Evolutionary conservation across 345 rosid genomes (phyloP), one percentile per base, ranked within the genome.

Genomic region (thale cress (Arabidopsis thaliana)): DNA sequence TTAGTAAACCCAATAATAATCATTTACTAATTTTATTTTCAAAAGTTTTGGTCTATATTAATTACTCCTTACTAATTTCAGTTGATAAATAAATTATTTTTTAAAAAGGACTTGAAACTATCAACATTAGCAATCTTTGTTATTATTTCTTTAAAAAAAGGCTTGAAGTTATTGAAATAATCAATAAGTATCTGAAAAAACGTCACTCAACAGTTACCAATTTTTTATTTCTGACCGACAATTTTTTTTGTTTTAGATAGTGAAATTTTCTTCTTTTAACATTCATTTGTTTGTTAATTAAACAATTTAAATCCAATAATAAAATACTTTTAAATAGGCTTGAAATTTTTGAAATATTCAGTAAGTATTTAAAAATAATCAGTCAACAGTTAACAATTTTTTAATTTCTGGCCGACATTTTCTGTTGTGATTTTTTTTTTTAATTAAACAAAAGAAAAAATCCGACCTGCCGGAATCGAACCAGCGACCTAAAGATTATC

Each of bases 401-500:
- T 65, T 22, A 25, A 16, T 32, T 23, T 50, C 9, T 50, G 41
- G 41, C 76, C 76, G 76, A 60, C 76, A 71, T 16, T 16, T 16
- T 16, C 20, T 16, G 20, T 16, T 16, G 20, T 16, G 20, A 0
- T 20, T 23, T 11, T 33, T 46, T 8, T 10, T 6, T 38, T 28
- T 56, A 16, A 16, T 16, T 42, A 14, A 14, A n/a, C 0, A 7
- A 32, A 22, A 33, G 22, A 28, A 13, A 5, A 38, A 53, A 25
- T 76, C 80, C 80, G 80, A 76, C 80, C 75, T 76, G 80, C 71
- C 80, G 71, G 75, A 76, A 69, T 76, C 75, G 80, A 76, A 76
- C 71, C 80, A 76, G 80, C 80, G 75, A 69, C 75, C 75, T 76
- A 76, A 76, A 76, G 80, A 76, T 76, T 76, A 7, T 23, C 71